These are phyloP conservation scores for Plasmodium malariae DNA, from an alignment of 169 alveolate genomes.

Conservation along the genomic window DNA sequence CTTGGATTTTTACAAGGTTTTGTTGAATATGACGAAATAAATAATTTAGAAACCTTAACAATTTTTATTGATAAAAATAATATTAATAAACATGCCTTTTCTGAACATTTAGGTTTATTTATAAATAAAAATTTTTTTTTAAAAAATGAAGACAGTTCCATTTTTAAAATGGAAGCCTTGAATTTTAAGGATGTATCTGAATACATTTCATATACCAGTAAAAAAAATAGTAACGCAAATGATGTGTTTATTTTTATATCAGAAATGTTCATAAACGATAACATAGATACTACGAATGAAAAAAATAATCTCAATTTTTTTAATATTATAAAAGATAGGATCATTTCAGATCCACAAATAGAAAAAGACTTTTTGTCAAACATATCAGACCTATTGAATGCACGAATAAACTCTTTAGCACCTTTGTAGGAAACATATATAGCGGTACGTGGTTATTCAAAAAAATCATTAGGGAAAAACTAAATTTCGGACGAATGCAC, in stretches of 20 bases:
- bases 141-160: slow-evolving; percentile 43
- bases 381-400: slow-evolving; percentile 10
- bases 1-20: slow-evolving; percentile 39
- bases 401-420: slow-evolving; percentile 16
- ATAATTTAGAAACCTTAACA: slow-evolving; percentile 35
- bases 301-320: slow-evolving; percentile 50
- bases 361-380: slow-evolving; percentile 25
- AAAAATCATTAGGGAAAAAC: too few relatives aligned
- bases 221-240: slow-evolving; percentile 7
- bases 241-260: slow-evolving; percentile 54
- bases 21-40: slow-evolving; percentile 53
- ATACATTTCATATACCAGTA: slow-evolving; percentile 7
- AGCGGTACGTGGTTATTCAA: too few relatives aligned
- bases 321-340: slow-evolving; percentile 8
- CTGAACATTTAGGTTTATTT: slow-evolving; percentile 46
- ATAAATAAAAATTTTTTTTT: slow-evolving; percentile 50
- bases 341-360: slow-evolving; percentile 6
- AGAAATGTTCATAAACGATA: slow-evolving; percentile 36
- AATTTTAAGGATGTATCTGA: slow-evolving; percentile 58
- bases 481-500: too few relatives aligned
- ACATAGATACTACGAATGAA: slow-evolving; percentile 35
- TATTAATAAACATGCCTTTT: slow-evolving; percentile 18
- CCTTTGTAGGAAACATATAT: too few relatives aligned
- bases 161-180: slow-evolving; percentile 26
- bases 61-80: slow-evolving; percentile 37